A percentile compares a stretch with the other conserved stretches of the same genome.
Evolutionary conservation across 2,329 filamentous ascomycete genomes (phyloP).

Genomic region (Penicillium corylophilum): DNA sequence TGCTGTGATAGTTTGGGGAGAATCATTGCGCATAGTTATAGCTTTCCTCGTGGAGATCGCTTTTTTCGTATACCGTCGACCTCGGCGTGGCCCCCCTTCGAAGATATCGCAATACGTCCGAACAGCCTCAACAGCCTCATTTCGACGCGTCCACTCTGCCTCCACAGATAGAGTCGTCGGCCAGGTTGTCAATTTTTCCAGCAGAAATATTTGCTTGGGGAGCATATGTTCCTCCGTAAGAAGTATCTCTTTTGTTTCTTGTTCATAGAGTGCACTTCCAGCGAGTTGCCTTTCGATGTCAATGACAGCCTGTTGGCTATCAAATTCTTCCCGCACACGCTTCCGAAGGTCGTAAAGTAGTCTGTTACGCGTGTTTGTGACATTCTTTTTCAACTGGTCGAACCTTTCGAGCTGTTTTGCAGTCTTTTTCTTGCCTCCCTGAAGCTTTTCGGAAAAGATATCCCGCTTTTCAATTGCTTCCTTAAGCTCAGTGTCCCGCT

Average conservation of each 20-base stretch:
- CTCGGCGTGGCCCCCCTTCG: background rate
- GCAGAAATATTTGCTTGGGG: background rate
- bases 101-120: background rate
- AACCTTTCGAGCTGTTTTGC: background rate
- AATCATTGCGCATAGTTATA: background rate
- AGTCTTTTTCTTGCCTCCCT: background rate
- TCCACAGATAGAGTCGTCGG: background rate
- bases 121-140: background rate
- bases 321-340: background rate
- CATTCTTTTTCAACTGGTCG: constrained; percentile 1
- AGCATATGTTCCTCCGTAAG: background rate
- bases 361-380: background rate
- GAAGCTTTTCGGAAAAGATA: background rate
- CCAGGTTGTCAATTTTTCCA: background rate
- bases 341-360: constrained; percentile 4
- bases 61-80: background rate
- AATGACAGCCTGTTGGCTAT: background rate
- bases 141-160: background rate
- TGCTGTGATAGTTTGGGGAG: background rate
- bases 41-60: background rate
- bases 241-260: background rate
- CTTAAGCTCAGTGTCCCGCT: background rate
- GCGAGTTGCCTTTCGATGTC: background rate
- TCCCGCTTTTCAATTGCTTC: constrained; percentile 2
- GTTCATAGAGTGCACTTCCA: background rate